Evolutionary conservation across 2,329 filamentous ascomycete species (phyloP).

Genomic region (Nectriaceae sp.): DNA sequence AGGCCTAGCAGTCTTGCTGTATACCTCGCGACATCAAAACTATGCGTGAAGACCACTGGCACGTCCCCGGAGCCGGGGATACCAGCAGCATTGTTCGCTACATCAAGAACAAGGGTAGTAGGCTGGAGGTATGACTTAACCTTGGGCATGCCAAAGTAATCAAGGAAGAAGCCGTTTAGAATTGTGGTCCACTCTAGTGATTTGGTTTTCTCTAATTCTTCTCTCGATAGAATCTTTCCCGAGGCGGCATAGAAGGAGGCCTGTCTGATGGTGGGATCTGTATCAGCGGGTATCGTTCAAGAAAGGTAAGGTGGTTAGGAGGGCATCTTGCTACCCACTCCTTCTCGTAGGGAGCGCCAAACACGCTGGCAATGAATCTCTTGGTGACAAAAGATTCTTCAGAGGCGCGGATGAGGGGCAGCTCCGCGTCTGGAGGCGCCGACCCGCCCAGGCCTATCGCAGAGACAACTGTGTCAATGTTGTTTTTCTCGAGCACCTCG

Average conservation of each 20-base stretch:
- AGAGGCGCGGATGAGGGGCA: constrained; percentile 47
- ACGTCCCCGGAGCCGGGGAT: constrained; percentile 51
- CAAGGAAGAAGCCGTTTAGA: constrained; percentile 46
- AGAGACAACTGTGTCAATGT: constrained; percentile 47
- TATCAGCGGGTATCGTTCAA: not conserved
- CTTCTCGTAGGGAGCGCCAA: constrained; percentile 4
- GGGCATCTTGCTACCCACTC: constrained; percentile 5
- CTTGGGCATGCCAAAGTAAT: constrained; percentile 44
- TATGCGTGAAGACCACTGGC: constrained; percentile 48
- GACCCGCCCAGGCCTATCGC: constrained; percentile 36
- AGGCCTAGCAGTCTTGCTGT: constrained; percentile 43
- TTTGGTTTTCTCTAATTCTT: constrained; percentile 1
- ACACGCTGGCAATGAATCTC: constrained; percentile 6
- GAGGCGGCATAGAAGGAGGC: constrained; percentile 1
- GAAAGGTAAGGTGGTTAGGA: not conserved
- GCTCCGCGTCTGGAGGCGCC: constrained; percentile 35
- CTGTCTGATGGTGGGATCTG: no score
- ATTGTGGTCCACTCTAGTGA: constrained; percentile 40
- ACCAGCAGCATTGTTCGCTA: constrained; percentile 44
- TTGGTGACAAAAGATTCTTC: constrained; percentile 20
- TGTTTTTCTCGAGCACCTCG: constrained; percentile 34
- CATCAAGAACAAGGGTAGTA: constrained; percentile 45
- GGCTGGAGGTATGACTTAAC: constrained; percentile 40
- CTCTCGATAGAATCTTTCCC: not conserved
- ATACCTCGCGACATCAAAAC: constrained; percentile 49